Base-by-base conservation (phyloP, 108 stramenopile genomes). In the Fistulifera pelliculosa region DNA sequence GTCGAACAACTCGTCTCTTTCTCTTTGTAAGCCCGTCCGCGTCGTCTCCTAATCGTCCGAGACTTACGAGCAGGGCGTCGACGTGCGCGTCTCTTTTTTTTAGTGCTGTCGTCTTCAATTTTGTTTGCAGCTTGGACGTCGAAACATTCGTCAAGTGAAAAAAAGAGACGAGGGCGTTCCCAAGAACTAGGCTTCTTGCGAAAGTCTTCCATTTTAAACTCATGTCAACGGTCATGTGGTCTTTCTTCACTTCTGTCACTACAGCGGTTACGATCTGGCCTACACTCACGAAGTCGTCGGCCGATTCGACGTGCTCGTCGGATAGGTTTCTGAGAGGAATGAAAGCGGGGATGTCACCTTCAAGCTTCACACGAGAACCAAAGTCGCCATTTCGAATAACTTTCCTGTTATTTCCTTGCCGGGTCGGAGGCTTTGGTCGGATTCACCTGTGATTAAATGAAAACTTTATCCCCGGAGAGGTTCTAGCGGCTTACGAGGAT, bases 191-290 rank as follows among this genome's bases (percentile, higher is more conserved):
- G 85, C 24, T 70, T 64, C 53, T 84, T 87, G 25, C 71, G 73
- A 48, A 95, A 80, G 56, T 90, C 89, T 62, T 87, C 84, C 69
- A 80, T 54, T 80, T 83, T 48, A 91, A 62, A 63, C 81, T 85
- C 61, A 95, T 73, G 57, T 90, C 90, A 27, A 95, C 85, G 28
- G 75, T 79, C 71, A 95, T 81, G 43, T 90, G 86, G 52, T 95
- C 94, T 76, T 92, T 92, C 61, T 90, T 88, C 7, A 95, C 88
- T 62, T 87, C 82, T 8, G 85, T 87, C 7, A 95, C 71, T 35
- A 91, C 53, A 11, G 86, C 90, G 5, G 83, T 85, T 14, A 93
- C 83, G 45, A 90, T 70, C 16, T 73, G 64, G 13, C 90, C 94
- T 47, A 76, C 76, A 8, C 70, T 47, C 7, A 95, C 84, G 64